Evolutionary conservation across 169 alveolate genomes (phyloP).

Genomic region (Cryptosporidium parvum): DNA sequence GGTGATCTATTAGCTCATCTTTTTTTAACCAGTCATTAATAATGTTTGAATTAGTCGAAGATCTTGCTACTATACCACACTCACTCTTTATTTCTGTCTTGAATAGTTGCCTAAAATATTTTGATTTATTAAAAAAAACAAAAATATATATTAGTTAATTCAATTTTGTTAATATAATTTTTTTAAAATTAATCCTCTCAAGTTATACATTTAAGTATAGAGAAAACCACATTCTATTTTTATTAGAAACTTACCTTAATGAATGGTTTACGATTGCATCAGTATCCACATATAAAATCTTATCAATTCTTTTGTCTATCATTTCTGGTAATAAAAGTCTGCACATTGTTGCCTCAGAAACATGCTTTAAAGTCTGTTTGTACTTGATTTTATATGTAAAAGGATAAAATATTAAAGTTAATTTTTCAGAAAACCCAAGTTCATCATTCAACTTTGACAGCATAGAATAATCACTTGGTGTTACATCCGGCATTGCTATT

Average conservation of each 20-base stretch:
- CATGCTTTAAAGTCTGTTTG: constrained; percentile 68
- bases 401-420: constrained; percentile 53
- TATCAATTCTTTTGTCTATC: constrained; percentile 28
- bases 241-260: constrained; percentile 39
- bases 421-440: constrained; percentile 36
- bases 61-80: constrained; percentile 71
- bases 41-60: constrained; percentile 56
- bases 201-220: background rate
- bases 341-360: constrained; percentile 76
- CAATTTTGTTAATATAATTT: background rate
- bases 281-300: constrained; percentile 69
- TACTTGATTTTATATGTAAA: constrained; percentile 49
- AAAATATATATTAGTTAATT: background rate
- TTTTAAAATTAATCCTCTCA: background rate
- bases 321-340: constrained; percentile 60
- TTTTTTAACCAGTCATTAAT: constrained; percentile 71
- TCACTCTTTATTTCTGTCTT: constrained; percentile 46
- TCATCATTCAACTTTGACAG: constrained; percentile 1
- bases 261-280: constrained; percentile 60
- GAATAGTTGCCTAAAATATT: constrained; percentile 43
- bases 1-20: constrained; percentile 14
- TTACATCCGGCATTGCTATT: constrained; percentile 68
- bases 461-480: constrained; percentile 8
- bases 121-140: background rate
- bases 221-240: background rate